phyloP scores from a whole-genome alignment of 345 rosid species.

The Jatropha curcas region DNA sequence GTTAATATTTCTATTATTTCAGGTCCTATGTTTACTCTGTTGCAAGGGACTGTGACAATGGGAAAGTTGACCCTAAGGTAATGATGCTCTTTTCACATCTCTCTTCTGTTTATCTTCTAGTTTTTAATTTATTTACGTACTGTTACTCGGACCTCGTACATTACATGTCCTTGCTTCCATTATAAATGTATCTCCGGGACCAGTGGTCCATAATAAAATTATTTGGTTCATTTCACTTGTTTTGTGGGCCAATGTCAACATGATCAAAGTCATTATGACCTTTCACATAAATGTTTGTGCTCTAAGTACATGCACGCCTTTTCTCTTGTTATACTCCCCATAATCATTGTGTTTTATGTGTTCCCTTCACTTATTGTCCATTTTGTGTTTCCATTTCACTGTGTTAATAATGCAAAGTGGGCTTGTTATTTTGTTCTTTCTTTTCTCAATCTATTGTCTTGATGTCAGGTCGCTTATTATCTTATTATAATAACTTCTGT shows the following conservation, averaged over 20 bases:
- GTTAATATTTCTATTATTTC: slow-evolving; percentile 25
- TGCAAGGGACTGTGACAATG: slow-evolving; percentile 79
- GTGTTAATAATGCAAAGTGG: not conserved
- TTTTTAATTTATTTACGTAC: not conserved
- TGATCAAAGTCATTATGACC: not conserved
- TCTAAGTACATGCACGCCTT: not conserved
- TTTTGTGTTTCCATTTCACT: not conserved
- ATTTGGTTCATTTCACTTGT: not conserved
- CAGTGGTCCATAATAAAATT: not conserved
- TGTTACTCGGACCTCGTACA: not conserved
- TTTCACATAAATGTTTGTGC: not conserved
- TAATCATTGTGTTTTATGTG: not conserved
- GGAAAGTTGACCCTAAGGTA: slow-evolving; percentile 80
- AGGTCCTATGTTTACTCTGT: slow-evolving; percentile 88
- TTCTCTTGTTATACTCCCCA: not conserved
- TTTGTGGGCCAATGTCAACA: not conserved
- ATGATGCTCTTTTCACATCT: not conserved
- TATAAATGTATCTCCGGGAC: not conserved
- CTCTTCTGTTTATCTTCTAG: not conserved
- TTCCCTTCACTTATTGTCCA: not conserved
- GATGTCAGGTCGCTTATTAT: not conserved
- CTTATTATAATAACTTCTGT: not conserved
- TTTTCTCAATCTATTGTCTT: not conserved
- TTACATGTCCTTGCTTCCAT: not conserved
- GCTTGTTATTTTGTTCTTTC: too few species aligned